Evolutionary conservation across 2,329 filamentous ascomycete genomes (phyloP), one percentile per base, ranked within the genome.

Genomic region (Aureobasidium sp.): DNA sequence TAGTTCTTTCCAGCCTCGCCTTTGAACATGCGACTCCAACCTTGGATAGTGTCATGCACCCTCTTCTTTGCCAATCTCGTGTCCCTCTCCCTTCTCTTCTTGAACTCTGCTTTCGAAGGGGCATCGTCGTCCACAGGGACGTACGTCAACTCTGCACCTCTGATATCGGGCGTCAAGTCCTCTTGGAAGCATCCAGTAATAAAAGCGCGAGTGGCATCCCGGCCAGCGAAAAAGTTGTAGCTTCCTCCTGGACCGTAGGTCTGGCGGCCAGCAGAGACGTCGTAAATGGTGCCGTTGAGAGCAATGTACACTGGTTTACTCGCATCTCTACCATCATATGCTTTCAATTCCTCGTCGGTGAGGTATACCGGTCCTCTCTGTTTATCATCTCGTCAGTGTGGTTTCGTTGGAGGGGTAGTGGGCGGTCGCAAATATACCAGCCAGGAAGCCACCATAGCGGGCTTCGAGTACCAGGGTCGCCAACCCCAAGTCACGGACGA

Each of bases 181-280:
- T 91, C 87, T 42, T 84, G 79, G 77, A 99, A 99, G 75, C 94
- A 99, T 20, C 90, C 91, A 2, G 94, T 97, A 22, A 99, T 86
- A 75, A 91, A 99, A 22, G 87, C 91, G 53, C 94, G 87, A 15
- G 89, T 86, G 37, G 93, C 92, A 75, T 99, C 94, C 65, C 82
- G 82, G 64, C 93, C 94, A 0, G 91, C 85, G 74, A 99, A 96
- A 77, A 88, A 87, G 70, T 87, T 82, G 80, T 99, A 99, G 41
- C 85, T 86, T 5, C 92, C 94, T 31, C 91, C 91, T 0, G 92
- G 82, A 75, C 68, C 84, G 80, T 81, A 81, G 63, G 72, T 66
- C 34, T 67, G 66, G 11, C 73, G 74, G 60, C 86, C 86, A 34
- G 81, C 76, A n/a, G 84, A 84, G 44, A 95, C 90, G 75, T 95